Base-by-base conservation (phyloP, 192 early-diverging fungal genomes). In the Helicostylum pulchrum region DNA sequence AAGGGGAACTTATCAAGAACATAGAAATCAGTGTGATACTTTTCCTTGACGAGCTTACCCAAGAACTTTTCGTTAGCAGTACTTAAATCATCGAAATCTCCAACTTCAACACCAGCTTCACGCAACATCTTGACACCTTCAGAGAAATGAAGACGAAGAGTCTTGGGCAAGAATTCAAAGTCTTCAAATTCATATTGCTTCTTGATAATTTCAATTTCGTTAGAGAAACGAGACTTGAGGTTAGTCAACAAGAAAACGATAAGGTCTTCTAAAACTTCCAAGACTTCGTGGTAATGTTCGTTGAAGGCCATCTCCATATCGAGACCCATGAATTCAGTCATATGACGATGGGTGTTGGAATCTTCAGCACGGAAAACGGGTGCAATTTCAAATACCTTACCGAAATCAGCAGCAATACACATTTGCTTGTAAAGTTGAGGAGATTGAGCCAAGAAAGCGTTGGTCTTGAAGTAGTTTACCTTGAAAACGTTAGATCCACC, bases 361-460 rank as follows among this genome's bases (percentile, higher is more conserved):
- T 98, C 86, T 73, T 99, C 97, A 49, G 97, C 97, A 72, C 97
- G 94, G 90, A 99, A 99, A 48, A 99, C 97, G 7, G 74, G 92
- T 7, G 80, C 94, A 70, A 99, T 94, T 77, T 99, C 97, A 71
- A 91, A 99, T n/a, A 99, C 97, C 31, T 93, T 86, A 67, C 93
- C 96, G 74, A 97, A 96, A 76, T 98, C 97, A 53, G 94, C 87
- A 64, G 89, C 92, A 74, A 99, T 94, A 73, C 90, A 91, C 93
- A 96, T 96, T 78, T 99, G 97, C 87, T 99, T 99, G 85, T 95
- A 95, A 56, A 99, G 85, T 80, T 99, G 97, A 58, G 97, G 97
- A 17, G 95, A 97, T 73, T 99, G 97, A 26, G 97, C 95, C 46
- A 99, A 82, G 78, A 82, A 99, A 2, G 97, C 97, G 17, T 85